Conservation (phyloP, 805 yeast genomes). For the Ogataea degrootiae region DNA sequence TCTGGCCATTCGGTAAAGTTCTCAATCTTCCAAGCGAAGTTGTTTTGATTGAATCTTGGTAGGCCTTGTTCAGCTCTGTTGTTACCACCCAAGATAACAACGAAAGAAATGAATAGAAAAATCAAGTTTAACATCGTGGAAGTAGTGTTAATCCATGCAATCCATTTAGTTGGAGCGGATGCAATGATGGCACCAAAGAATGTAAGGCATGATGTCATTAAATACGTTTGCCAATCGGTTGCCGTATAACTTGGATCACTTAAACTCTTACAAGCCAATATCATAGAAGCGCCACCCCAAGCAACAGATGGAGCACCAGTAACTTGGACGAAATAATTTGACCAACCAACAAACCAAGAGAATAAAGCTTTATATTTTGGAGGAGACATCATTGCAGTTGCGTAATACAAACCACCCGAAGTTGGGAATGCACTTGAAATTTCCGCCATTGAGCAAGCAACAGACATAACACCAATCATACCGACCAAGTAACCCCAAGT, state of each 20-base stretch:
- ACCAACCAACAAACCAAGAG: conserved; percentile 60
- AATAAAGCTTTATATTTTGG: conserved; percentile 45
- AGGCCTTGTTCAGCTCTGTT: conserved; percentile 31
- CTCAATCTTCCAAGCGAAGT: conserved; percentile 46
- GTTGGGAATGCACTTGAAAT: conserved; percentile 62
- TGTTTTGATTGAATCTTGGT: conserved; percentile 44
- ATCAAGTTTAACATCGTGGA: conserved; percentile 45
- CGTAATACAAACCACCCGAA: conserved; percentile 63
- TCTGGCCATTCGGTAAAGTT: conserved; percentile 60
- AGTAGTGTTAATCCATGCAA: conserved; percentile 46
- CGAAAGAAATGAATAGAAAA: conserved; percentile 46
- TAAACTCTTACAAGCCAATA: conserved; percentile 44
- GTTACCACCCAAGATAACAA: conserved; percentile 48
- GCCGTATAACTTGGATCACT: conserved; percentile 37
- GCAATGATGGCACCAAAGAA: conserved; percentile 42
- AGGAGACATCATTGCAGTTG: conserved; percentile 60
- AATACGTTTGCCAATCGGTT: conserved; percentile 45
- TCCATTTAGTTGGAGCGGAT: conserved; percentile 48
- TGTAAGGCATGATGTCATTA: conserved; percentile 46
- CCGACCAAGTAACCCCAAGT: conserved; percentile 60
- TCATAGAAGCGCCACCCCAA: conserved; percentile 51
- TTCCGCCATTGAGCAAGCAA: conserved; percentile 59
- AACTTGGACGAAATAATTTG: conserved; percentile 59
- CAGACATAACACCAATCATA: conserved; percentile 48
- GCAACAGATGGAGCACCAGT: conserved; percentile 61